Evolutionary conservation across 345 rosid genomes (phyloP).

Genomic region (Dipteronia sinensis): DNA sequence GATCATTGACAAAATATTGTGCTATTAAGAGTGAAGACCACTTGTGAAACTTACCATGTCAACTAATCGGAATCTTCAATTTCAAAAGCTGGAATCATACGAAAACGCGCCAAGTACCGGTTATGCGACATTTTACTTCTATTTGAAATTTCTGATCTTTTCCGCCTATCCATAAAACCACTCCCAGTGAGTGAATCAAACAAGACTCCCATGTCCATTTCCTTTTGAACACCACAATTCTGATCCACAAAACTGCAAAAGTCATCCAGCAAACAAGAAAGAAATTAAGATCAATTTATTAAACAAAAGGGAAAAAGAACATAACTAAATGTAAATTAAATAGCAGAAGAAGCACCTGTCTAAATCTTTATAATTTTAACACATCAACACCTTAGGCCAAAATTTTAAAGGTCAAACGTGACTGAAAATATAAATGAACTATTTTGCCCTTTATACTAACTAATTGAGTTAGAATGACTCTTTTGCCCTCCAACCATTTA

Average conservation of each 20-base stretch:
- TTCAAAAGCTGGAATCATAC: slow-evolving; percentile 44
- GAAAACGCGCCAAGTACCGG: slow-evolving; percentile 51
- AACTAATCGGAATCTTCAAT: slow-evolving; percentile 61
- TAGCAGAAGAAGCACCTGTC: background rate
- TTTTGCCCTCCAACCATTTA: too few species aligned
- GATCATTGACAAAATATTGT: background rate
- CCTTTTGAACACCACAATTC: slow-evolving; percentile 43
- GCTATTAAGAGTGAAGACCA: background rate
- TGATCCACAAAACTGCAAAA: slow-evolving; percentile 58
- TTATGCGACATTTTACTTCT: slow-evolving; percentile 36
- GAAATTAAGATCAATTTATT: background rate
- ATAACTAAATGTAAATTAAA: background rate
- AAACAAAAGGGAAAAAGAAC: background rate
- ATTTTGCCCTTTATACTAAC: too few species aligned
- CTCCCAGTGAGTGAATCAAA: slow-evolving; percentile 55
- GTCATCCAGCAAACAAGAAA: background rate
- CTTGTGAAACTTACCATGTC: slow-evolving; percentile 11
- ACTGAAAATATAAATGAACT: too few species aligned
- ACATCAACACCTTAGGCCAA: background rate
- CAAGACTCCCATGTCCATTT: slow-evolving; percentile 79
- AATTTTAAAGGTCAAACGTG: too few species aligned
- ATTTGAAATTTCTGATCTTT: slow-evolving; percentile 48
- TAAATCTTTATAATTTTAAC: background rate
- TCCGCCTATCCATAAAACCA: slow-evolving; percentile 54
- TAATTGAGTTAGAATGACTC: too few species aligned